Conservation (phyloP, 257 asterid species). For the Solanum pinnatisectum region DNA sequence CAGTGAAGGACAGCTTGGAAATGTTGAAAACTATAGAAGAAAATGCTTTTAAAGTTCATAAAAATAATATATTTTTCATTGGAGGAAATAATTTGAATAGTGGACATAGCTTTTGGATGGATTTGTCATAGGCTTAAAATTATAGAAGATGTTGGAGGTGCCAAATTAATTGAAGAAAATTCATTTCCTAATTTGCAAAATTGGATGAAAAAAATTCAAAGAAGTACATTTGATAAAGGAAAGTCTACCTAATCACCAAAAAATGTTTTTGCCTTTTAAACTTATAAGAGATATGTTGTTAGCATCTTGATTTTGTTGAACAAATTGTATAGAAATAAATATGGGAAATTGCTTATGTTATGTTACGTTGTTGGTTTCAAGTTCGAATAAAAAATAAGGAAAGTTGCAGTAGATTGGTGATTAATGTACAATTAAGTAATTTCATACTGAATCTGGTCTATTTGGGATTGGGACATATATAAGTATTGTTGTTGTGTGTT, state of each 20-base stretch:
- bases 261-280: background rate
- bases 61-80: background rate
- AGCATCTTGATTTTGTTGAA: background rate
- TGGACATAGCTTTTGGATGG: conserved; percentile 9
- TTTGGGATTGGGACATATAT: background rate
- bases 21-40: conserved; percentile 6
- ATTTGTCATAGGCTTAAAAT: background rate
- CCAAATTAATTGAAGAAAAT: background rate
- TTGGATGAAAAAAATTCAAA: conserved; percentile 6
- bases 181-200: background rate
- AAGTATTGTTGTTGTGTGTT: background rate
- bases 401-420: too few relatives aligned
- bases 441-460: background rate
- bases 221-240: background rate
- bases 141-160: background rate
- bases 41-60: background rate
- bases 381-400: background rate
- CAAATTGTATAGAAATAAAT: background rate
- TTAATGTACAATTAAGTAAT: too few relatives aligned
- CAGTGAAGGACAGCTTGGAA: background rate
- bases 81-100: conserved; percentile 3
- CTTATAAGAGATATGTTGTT: background rate
- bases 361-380: background rate
- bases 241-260: background rate
- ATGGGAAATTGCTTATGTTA: background rate